Base-by-base conservation (phyloP, 345 rosid species). In the Acer yangbiense region DNA sequence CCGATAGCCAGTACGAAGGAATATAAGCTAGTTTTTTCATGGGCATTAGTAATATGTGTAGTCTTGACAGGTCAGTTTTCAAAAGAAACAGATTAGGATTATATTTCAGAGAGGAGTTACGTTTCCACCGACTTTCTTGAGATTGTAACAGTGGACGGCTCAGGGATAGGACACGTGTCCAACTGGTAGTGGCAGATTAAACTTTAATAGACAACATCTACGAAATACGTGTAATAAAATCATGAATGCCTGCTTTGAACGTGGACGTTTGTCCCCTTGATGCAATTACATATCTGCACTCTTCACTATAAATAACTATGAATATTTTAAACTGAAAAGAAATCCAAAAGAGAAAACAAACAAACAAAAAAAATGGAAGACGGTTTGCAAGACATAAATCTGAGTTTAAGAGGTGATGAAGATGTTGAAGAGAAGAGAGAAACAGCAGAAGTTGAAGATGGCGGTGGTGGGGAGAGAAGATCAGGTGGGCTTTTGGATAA, bases 331-430 rank as follows among this genome's bases (percentile, higher is more conserved):
- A 3, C 0, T 17, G 13, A 2, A 20, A 9, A 2, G 18, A 4
- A 6, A n/a, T 9, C n/a, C 20, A 27, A 3, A 7, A 0, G 16
- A 65, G 35, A 17, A 64, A 32, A 32, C 35, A 32, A 73, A 50
- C 39, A 5, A 41, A 6, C 2, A 10, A 46, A 46, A 20, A 74
- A 69, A 14, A 86, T 88, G 92, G 93, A 90, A 78, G 90, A 90
- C 63, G 60, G 73, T 9, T 82, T 83, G 69, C 63, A 76, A 29
- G 90, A 85, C 82, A 32, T 14, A 3, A 71, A 64, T 75, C 65
- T 23, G 64, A 68, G 75, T 35, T 35, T 78, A 21, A 62, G 5
- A 10, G 29, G 3, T 48, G 27, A 46, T 7, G 79, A 74, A 66
- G 74, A 27, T 17, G 43, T 43, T 43, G 10, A 58, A 20, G 11